Evolutionary conservation across 78 protist species (phyloP), one percentile per base, ranked within the genome.

Genomic region (Emiliania huxleyi): DNA sequence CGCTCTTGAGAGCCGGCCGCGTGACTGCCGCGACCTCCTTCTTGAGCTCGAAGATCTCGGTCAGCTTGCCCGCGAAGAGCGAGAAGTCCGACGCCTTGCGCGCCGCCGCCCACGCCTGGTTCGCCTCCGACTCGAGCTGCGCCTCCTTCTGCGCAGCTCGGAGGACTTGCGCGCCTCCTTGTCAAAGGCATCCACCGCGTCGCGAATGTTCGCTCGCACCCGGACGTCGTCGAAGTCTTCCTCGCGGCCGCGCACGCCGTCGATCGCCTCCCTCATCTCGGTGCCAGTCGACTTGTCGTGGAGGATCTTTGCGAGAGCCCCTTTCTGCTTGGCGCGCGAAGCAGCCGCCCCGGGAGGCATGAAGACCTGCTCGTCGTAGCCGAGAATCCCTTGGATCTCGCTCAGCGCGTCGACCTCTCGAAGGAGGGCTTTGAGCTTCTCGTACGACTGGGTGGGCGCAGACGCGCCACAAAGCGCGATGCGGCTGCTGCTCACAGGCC

Each of bases 251-350:
- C 83, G 83, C 1, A 56, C 38, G 46, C n/a, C 37, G 49, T 62
- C 2, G 79, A 87, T 56, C 25, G 69, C 73, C 40, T 49, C 49
- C 23, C 91, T 40, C 69, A 87, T 49, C 35, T 49, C 77, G 29
- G 2, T 44, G 8, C 43, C 46, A 0, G 69, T 55, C 25, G n/a
- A 23, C 52, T 3, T 25, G 37, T 37, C 25, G 49, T 87, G 91
- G 38, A 6, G n/a, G 19, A 87, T 40, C 71, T 69, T 69, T 19
- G 91, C 91, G 15, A 87, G 79, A 35, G 79, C 77, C 35, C 79
- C 91, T 79, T 87, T 87, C 91, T 87, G 91, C 35, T 12, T 35
- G 26, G 49, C 91, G 6, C 91, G 91, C 43, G 91, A 77, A 46
- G 0, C 81, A 18, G 69, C 91, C 3, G 91, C 71, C 33, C 91